These are phyloP conservation scores for Dryadomyces sulphureus DNA, from an alignment of 2,329 filamentous ascomycete species.

Conservation along the genomic window DNA sequence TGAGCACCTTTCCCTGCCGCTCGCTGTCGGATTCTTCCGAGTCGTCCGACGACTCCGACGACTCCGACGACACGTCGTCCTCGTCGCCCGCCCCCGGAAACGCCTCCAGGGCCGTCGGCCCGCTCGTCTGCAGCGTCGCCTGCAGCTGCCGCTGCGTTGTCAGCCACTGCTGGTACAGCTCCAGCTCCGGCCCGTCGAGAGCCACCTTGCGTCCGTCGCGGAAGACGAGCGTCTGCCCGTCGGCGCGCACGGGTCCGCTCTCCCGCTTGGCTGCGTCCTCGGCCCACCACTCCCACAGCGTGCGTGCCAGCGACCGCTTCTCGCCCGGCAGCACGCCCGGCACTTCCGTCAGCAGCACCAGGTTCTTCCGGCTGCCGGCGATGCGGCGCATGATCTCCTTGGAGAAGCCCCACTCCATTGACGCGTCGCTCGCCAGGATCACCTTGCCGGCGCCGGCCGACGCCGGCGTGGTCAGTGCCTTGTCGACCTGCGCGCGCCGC, in stretches of 20 bases:
- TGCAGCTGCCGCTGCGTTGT: slow-evolving; percentile 79
- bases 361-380: slow-evolving; percentile 62
- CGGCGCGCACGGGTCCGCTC: slow-evolving; percentile 49
- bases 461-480: slow-evolving; percentile 38
- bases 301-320: slow-evolving; percentile 49
- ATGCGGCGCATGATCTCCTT: slow-evolving; percentile 62
- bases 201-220: slow-evolving; percentile 46
- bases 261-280: slow-evolving; percentile 17
- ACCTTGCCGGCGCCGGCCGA: slow-evolving; percentile 43
- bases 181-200: slow-evolving; percentile 61
- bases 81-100: slow-evolving; percentile 61
- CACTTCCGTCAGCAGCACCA: slow-evolving; percentile 77
- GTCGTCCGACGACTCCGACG: slow-evolving; percentile 70
- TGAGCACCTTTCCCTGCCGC: slow-evolving; percentile 82
- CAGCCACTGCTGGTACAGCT: slow-evolving; percentile 81
- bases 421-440: slow-evolving; percentile 80
- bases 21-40: slow-evolving; percentile 83
- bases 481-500: slow-evolving; percentile 63
- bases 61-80: slow-evolving; percentile 47
- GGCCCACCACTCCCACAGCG: slow-evolving; percentile 63
- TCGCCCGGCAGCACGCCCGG: slow-evolving; percentile 30
- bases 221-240: slow-evolving; percentile 46
- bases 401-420: slow-evolving; percentile 90
- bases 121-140: slow-evolving; percentile 56
- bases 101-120: slow-evolving; percentile 49